These are phyloP conservation scores for Lepidium africanum DNA, from an alignment of 345 rosid species.

Conservation along the genomic window DNA sequence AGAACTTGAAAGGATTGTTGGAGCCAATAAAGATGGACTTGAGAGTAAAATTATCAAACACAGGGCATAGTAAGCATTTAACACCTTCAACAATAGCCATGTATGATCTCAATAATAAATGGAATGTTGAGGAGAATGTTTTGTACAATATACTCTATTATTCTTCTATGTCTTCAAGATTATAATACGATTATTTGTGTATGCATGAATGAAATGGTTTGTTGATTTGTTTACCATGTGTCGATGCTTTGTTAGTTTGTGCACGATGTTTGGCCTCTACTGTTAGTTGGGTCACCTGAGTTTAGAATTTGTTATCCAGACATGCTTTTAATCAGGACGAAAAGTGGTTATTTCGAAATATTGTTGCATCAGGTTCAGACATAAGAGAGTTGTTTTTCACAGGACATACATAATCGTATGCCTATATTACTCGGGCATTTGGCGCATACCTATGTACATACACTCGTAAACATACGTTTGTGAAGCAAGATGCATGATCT, in stretches of 20 bases:
- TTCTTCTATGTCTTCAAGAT: neutral
- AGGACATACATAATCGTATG: too few relatives aligned
- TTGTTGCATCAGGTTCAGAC: neutral
- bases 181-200: neutral
- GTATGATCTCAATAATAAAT: slow-evolving; percentile 5
- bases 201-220: neutral
- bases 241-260: neutral
- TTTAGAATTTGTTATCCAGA: neutral
- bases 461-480: too few relatives aligned
- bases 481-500: neutral
- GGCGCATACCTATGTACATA: neutral
- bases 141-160: neutral
- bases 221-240: neutral
- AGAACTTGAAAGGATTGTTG: slow-evolving; percentile 65
- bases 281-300: neutral
- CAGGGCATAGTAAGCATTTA: slow-evolving; percentile 3
- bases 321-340: neutral
- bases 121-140: neutral
- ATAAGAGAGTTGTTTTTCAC: neutral
- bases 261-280: neutral
- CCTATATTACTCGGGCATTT: neutral
- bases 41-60: slow-evolving; percentile 43
- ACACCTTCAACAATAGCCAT: neutral
- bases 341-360: neutral
- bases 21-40: slow-evolving; percentile 55